Conservation (phyloP, 1,284 basidiomycete species). For the Rhodotorula sp. region DNA sequence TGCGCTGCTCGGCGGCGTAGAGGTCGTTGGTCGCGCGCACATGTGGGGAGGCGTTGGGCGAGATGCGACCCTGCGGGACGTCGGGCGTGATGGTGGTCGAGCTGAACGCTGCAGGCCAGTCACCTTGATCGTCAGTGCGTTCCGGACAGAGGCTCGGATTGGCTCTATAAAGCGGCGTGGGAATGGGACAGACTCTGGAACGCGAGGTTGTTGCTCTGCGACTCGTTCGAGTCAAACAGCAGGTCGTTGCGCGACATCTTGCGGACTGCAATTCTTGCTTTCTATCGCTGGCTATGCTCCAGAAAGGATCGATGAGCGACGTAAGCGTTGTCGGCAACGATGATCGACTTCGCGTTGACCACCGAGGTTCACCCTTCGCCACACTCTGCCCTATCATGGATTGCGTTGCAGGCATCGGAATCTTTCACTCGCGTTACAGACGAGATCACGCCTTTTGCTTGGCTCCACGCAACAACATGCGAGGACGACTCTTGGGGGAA, state of each 20-base stretch:
- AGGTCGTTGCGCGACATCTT: slow-evolving; percentile 21
- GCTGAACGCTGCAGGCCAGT: slow-evolving; percentile 27
- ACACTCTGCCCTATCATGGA: too few relatives aligned
- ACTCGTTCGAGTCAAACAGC: slow-evolving; percentile 30
- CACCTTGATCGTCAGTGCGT: not conserved
- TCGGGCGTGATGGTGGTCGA: slow-evolving; percentile 31
- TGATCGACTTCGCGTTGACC: too few relatives aligned
- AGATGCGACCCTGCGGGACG: slow-evolving; percentile 36
- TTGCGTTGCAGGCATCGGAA: too few relatives aligned
- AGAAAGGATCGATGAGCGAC: too few relatives aligned
- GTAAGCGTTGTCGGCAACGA: too few relatives aligned
- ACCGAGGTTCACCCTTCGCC: too few relatives aligned
- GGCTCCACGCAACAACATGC: too few relatives aligned
- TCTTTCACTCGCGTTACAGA: too few relatives aligned
- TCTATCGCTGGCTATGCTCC: not conserved
- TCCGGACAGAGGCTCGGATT: too few relatives aligned
- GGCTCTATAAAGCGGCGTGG: not conserved
- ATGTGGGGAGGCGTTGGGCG: slow-evolving; percentile 32
- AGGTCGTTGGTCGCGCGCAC: slow-evolving; percentile 19
- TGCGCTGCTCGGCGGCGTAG: slow-evolving; percentile 29
- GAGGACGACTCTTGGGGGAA: too few relatives aligned
- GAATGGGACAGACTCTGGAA: slow-evolving; percentile 21
- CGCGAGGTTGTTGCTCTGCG: slow-evolving; percentile 11
- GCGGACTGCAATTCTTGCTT: not conserved
- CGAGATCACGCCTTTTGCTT: too few relatives aligned